Evolutionary conservation across 2,329 filamentous ascomycete genomes (phyloP).

Genomic region (Stachybotrys elegans): DNA sequence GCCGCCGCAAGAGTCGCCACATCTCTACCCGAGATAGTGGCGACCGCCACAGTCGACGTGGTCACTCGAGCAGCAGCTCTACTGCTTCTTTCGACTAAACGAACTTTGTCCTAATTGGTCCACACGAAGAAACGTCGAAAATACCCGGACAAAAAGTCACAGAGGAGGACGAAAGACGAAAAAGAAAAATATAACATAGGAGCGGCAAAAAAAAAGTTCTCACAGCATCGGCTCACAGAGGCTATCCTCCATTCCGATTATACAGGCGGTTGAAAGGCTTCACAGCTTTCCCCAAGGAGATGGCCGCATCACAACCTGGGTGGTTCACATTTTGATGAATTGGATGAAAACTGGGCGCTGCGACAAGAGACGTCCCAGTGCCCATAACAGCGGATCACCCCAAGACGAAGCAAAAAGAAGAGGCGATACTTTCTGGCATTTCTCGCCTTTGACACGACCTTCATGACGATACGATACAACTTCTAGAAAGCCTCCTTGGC

Average conservation of each 20-base stretch:
- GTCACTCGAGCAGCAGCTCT: slow-evolving; percentile 59
- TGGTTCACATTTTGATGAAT: slow-evolving; percentile 2
- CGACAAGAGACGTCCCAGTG: too few relatives aligned
- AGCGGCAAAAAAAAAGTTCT: slow-evolving; percentile 9
- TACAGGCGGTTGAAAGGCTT: slow-evolving; percentile 34
- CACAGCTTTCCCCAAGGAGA: slow-evolving; percentile 27
- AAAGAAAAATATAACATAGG: slow-evolving; percentile 10
- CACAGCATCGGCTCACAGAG: slow-evolving; percentile 15
- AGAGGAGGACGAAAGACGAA: slow-evolving; percentile 4
- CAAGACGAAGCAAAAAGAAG: too few relatives aligned
- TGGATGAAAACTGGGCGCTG: slow-evolving; percentile 6
- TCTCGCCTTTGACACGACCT: too few relatives aligned
- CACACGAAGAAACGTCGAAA: too few relatives aligned
- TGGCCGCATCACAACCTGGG: slow-evolving; percentile 15
- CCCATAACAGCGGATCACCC: too few relatives aligned
- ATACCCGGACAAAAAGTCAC: slow-evolving; percentile 6
- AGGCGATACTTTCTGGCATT: too few relatives aligned
- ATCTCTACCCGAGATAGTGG: slow-evolving; percentile 39
- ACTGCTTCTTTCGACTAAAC: slow-evolving; percentile 53
- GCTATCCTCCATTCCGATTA: too few relatives aligned
- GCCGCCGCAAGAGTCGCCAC: slow-evolving; percentile 47
- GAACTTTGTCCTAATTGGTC: too few relatives aligned
- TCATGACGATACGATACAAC: too few relatives aligned
- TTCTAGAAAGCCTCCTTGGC: too few relatives aligned
- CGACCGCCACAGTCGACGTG: slow-evolving; percentile 42